Percentiles rank a stretch among this genome's conserved stretches.
Evolutionary conservation across 2,329 filamentous ascomycete species (phyloP).

Genomic region (Clonostachys byssicola): DNA sequence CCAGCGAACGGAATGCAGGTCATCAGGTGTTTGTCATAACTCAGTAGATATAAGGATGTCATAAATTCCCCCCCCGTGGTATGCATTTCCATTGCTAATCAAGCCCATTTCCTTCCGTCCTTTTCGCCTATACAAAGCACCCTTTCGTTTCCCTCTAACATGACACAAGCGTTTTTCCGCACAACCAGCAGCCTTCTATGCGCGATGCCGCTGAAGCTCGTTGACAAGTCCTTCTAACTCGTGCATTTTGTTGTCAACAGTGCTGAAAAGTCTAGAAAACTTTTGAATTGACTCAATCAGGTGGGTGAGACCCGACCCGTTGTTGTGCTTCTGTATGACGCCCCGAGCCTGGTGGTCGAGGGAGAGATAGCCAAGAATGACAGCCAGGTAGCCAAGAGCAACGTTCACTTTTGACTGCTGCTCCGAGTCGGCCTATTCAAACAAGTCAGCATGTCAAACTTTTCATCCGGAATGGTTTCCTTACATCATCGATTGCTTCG

Average conservation of each 20-base stretch:
- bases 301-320: slow-evolving; percentile 35
- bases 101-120: not conserved
- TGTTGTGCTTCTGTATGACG: slow-evolving; percentile 34
- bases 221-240: slow-evolving; percentile 31
- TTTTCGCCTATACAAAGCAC: not conserved
- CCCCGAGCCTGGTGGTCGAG: slow-evolving; percentile 43
- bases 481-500: slow-evolving; percentile 63
- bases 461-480: slow-evolving; percentile 14
- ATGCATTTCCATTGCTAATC: no score
- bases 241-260: slow-evolving; percentile 37
- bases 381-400: slow-evolving; percentile 79
- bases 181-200: not conserved
- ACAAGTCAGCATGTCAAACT: not conserved
- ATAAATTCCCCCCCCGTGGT: no score
- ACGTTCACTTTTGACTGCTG: slow-evolving; percentile 78
- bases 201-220: slow-evolving; percentile 18
- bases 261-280: slow-evolving; percentile 47
- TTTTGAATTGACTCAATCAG: slow-evolving; percentile 49
- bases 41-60: no score
- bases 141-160: not conserved
- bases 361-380: slow-evolving; percentile 79
- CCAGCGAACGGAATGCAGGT: no score
- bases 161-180: not conserved
- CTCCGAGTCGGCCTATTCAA: slow-evolving; percentile 58
- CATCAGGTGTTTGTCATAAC: no score